phyloP scores from a whole-genome alignment of 2,329 filamentous ascomycete species.

The Clathrospora elynae region DNA sequence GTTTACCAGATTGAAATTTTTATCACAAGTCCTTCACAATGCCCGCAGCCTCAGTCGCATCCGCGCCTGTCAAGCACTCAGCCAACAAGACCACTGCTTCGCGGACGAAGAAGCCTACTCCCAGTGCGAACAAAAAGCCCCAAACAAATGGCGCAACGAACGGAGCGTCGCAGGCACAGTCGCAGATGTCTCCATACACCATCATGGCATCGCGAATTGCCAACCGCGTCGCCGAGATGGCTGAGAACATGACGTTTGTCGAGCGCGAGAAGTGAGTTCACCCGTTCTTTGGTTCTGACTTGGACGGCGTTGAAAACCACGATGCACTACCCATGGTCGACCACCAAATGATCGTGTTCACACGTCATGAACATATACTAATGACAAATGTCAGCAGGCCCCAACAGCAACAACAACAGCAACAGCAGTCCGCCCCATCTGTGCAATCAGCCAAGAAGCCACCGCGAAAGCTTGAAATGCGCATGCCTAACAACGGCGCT shows the following conservation, averaged over 20 bases:
- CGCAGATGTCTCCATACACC: slow-evolving; percentile 53
- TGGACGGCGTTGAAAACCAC: slow-evolving; percentile 26
- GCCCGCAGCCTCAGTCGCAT: slow-evolving; percentile 44
- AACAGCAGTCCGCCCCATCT: slow-evolving; percentile 21
- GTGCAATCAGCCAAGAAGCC: slow-evolving; percentile 47
- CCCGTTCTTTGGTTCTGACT: slow-evolving; percentile 1
- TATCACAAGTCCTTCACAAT: slow-evolving; percentile 22
- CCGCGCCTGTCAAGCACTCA: slow-evolving; percentile 41
- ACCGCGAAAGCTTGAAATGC: slow-evolving; percentile 58
- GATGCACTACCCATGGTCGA: slow-evolving; percentile 17
- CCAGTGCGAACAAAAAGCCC: slow-evolving; percentile 24
- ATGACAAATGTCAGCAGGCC: slow-evolving; percentile 29
- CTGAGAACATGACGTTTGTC: slow-evolving; percentile 59
- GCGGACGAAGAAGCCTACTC: slow-evolving; percentile 36
- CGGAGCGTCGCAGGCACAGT: slow-evolving; percentile 26
- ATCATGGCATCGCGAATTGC: slow-evolving; percentile 58
- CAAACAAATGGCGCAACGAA: slow-evolving; percentile 37
- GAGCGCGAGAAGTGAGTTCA: slow-evolving; percentile 49
- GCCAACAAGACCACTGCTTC: slow-evolving; percentile 38
- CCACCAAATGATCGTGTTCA: not conserved
- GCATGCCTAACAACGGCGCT: slow-evolving; percentile 46
- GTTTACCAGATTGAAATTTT: not conserved
- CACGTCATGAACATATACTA: slow-evolving; percentile 7
- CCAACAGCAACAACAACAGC: slow-evolving; percentile 28
- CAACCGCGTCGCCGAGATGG: slow-evolving; percentile 59